Evolutionary conservation across 2,329 filamentous ascomycete genomes (phyloP), one percentile per base, ranked within the genome.

Genomic region (Calonectria multiphialidica): DNA sequence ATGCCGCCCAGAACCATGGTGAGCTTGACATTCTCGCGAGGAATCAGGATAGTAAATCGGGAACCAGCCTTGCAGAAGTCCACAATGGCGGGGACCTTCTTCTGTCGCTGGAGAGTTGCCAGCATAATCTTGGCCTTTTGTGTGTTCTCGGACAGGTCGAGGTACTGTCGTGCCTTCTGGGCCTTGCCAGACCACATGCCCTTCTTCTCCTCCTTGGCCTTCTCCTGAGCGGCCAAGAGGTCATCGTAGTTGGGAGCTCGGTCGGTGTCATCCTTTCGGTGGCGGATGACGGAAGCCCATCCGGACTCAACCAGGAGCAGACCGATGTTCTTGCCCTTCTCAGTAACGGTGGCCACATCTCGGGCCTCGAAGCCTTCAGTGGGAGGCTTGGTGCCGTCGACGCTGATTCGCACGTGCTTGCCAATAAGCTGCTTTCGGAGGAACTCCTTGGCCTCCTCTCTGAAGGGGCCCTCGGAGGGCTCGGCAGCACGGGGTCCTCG

Each of bases 21-120:
- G 72, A 99, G 88, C 87, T 98, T 98, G 81, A 96, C 93, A 80
- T 95, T 95, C 82, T 99, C 97, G 42, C 96, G 93, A 57, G 97
- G 96, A 61, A 99, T 92, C 12, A 99, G 88, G 42, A 99, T 89
- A 30, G 95, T 98, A 84, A 98, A 99, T 77, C 97, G 92, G 47
- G 96, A 98, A 35, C 94, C 97, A n/a, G 95, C 94, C 86, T 98
- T 98, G 87, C 98, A 97, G 83, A 97, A 99, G 84, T 99, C 97
- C 49, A 99, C 95, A 77, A 99, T 89, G 13, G 94, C 97, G 9
- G 97, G 95, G 4, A 98, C 93, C 84, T 94, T 96, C 88, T 95
- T 96, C 83, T 98, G 96, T 66, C 96, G 92, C 73, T 97, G 94
- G 37, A 99, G 89, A 25, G 95, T 93, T 13, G 94, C 94, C 44